A percentile compares a stretch with the other conserved stretches of the same genome.
Evolutionary conservation across 1,139 yeast genomes (phyloP).

Genomic region (Geotrichum australiense): DNA sequence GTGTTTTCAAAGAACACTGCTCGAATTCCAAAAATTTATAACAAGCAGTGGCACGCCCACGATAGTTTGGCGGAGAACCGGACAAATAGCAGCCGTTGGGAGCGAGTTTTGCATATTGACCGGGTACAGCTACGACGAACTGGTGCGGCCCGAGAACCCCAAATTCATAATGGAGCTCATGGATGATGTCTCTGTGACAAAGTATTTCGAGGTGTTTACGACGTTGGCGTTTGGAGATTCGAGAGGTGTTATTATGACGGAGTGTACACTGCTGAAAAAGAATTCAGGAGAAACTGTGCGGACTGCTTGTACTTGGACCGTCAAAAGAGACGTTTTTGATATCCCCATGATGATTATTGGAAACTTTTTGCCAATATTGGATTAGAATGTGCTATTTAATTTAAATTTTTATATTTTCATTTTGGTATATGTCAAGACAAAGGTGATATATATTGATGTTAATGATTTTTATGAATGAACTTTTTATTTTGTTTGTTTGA

Average conservation of each 20-base stretch:
- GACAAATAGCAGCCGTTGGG: constrained; percentile 92
- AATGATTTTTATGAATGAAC: constrained; percentile 1
- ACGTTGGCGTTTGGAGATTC: constrained; percentile 90
- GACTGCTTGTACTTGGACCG: constrained; percentile 86
- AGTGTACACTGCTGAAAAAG: constrained; percentile 66
- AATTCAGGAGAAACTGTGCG: constrained; percentile 40
- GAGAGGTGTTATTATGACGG: constrained; percentile 77
- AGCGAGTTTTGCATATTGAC: constrained; percentile 83
- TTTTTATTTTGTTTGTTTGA: neutral
- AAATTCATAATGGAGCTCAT: constrained; percentile 82
- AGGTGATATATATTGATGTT: too few species aligned
- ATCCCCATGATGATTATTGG: constrained; percentile 97
- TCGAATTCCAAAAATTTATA: constrained; percentile 80
- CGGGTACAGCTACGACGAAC: constrained; percentile 48
- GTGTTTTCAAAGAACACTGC: constrained; percentile 80
- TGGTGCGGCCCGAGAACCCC: constrained; percentile 37
- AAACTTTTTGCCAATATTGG: constrained; percentile 34
- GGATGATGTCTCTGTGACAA: constrained; percentile 83
- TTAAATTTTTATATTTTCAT: too few species aligned
- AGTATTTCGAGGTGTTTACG: constrained; percentile 78
- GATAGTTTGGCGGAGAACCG: constrained; percentile 89
- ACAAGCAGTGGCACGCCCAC: constrained; percentile 88
- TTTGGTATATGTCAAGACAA: too few species aligned
- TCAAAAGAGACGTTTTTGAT: constrained; percentile 80
- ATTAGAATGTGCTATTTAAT: too few species aligned